Evolutionary conservation across 345 rosid genomes (phyloP).

Genomic region (Aegle marmelos): DNA sequence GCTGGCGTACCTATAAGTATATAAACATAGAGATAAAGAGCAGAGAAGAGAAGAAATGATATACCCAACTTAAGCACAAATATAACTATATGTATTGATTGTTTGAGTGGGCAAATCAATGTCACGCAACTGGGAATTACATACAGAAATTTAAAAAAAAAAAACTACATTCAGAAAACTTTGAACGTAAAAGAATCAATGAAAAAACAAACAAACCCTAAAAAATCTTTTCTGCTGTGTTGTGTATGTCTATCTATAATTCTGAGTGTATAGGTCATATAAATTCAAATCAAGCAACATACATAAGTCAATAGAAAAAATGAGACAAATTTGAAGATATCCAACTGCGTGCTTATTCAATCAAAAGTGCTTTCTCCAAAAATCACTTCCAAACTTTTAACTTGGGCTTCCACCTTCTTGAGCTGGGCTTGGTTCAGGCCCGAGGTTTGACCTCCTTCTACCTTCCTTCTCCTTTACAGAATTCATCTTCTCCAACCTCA

Average conservation of each 20-base stretch:
- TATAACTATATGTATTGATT: no score
- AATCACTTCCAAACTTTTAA: neutral
- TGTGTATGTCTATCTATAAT: neutral
- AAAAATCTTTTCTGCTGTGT: neutral
- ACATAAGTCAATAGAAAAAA: neutral
- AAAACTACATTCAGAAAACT: neutral
- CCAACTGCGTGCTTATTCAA: neutral
- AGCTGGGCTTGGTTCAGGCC: conserved; percentile 25
- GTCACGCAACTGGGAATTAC: neutral
- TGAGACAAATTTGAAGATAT: neutral
- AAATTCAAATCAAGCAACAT: neutral
- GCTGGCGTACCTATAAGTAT: no score
- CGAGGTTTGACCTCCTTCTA: conserved; percentile 60
- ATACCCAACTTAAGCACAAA: neutral
- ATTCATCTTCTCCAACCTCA: conserved; percentile 68
- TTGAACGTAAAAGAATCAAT: neutral
- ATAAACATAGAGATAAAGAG: neutral
- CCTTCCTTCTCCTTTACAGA: conserved; percentile 36
- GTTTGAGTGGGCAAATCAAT: neutral
- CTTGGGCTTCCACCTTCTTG: neutral
- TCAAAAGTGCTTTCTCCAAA: neutral
- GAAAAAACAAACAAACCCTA: neutral
- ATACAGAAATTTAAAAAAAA: neutral
- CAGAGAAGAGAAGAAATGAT: neutral
- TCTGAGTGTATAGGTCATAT: neutral